Evolutionary conservation across 179 eudicot species (phyloP), one percentile per base, ranked within the genome.

Genomic region (Monotropa hypopitys): DNA sequence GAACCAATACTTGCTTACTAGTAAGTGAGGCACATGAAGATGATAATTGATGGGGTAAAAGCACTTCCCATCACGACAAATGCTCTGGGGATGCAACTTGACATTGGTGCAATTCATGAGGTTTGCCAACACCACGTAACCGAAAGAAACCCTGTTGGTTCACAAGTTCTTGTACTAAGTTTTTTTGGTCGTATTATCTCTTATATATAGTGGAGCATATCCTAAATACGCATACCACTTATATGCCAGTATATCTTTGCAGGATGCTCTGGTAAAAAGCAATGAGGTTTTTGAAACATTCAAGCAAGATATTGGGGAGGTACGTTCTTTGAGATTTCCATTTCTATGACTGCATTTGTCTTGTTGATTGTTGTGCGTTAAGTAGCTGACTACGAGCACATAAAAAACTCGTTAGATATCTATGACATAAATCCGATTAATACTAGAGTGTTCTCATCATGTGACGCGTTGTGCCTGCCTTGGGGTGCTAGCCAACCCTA

Each of bases 231-330:
- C 20, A 1, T 66, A 73, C 49, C 9, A 32, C 73, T 65, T 53
- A 33, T 50, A 35, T 70, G 49, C 66, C 49, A n/a, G 59, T 56
- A 15, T 38, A 1, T 43, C 50, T 79, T 78, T 81, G 78, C 94
- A 95, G 99, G 99, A 92, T 80, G 99, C 99, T 76, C 83, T 93
- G 80, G 76, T 90, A 81, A 95, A 95, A 81, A 95, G 99, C 85
- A 95, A 95, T 61, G 99, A 95, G 78, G 99, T 95, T 70, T 95
- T 95, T 83, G 97, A 93, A 84, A 89, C 99, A 72, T 95, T 90
- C 81, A 95, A 93, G 89, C 88, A 87, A 90, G 99, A 95, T 86
- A 93, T 93, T 76, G 97, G 91, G 77, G 93, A 95, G 97, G 99
- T 93, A 85, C 20, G 30, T 46, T 54, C 47, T n/a, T 33, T 67